Base-by-base conservation (phyloP, 768 basidiomycete species). In the Xerocomus spinulosus region DNA sequence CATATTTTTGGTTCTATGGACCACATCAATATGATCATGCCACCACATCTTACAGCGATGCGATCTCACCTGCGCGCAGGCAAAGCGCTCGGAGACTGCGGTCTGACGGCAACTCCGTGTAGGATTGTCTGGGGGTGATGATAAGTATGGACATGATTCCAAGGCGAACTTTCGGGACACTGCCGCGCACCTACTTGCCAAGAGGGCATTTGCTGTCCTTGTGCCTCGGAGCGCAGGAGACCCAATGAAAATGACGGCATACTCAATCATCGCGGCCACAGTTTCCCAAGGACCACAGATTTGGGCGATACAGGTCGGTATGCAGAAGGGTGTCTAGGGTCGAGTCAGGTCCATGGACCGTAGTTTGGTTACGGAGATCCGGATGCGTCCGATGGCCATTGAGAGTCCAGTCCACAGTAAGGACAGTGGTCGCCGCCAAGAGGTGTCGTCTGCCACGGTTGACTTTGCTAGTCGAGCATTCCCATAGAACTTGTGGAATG, bases 221-320 rank as follows among this genome's bases (percentile, higher is more conserved):
- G 56, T 54, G 43, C 56, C 43, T 50, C 21, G 44, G 30, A 35
- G 38, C 5, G 12, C 17, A 24, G 18, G 38, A 39, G 13, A 42
- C 10, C 49, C 49, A 45, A 44, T n/a, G 21, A 59, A 60, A 39
- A 5, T 58, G 43, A 58, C 57, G 50, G 54, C 57, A 55, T 44
- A 26, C n/a, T 12, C 47, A 15, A 38, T 18, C 24, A 14, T 37
- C 42, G 25, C 17, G 25, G 46, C 14, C 17, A 21, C n/a, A 9
- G 12, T 9, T 44, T 34, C 43, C 32, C 42, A 44, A 18, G n/a
- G 21, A 33, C 14, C 7, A 17, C n/a, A n/a, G 45, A 44, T 39
- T 37, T 46, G 39, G 36, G 32, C 36, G 23, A 34, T 46, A 28
- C 30, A 9, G 6, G 26, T 21, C 9, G 21, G 23, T 18, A 13